Evolutionary conservation across 2,329 filamentous ascomycete genomes (phyloP), one percentile per base, ranked within the genome.

Genomic region (Aspergillus calidoustus): DNA sequence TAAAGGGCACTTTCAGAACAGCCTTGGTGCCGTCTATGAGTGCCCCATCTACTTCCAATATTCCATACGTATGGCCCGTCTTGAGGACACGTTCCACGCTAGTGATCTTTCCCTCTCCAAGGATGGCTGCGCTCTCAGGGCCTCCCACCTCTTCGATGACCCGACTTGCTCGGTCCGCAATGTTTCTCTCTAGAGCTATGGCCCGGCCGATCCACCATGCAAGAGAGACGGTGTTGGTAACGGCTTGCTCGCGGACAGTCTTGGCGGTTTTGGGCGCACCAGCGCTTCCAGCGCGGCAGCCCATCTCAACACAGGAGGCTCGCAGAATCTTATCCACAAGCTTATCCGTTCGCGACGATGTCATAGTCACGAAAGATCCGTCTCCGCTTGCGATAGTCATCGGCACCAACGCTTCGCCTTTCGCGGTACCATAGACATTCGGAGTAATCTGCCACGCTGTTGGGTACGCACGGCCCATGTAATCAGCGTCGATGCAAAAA

Each of bases 251-350:
- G 22, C 59, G 47, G 2, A 70, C 61, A 13, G 34, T 30, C 9
- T 55, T 51, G 5, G 56, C 50, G 2, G 50, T 54, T 17, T 64
- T 68, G 1, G 67, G 68, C 3, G 54, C 53, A 7, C 61, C 64
- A 5, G 67, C 62, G 19, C 59, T 66, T 1, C 68, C 67, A 38
- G 63, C 69, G 8, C 67, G 79, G 0, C 81, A 86, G 17, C 84
- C 84, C 84, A 87, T 86, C 68, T 85, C 77, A 46, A 79, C 80
- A n/a, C 84, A 73, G 1, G 83, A 81, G 2, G 83, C 82, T 2
- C 84, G 80, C 48, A 86, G 74, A 25, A 82, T 79, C 4, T 78
- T 77, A 64, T 87, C 85, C 1, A 70, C 22, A 77, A 67, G 52
- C 83, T 81, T 1, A 80, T 83, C 17, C 71, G 76, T 8, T 78